Conservation (phyloP, 257 asterid species). For the Apocynum venetum region DNA sequence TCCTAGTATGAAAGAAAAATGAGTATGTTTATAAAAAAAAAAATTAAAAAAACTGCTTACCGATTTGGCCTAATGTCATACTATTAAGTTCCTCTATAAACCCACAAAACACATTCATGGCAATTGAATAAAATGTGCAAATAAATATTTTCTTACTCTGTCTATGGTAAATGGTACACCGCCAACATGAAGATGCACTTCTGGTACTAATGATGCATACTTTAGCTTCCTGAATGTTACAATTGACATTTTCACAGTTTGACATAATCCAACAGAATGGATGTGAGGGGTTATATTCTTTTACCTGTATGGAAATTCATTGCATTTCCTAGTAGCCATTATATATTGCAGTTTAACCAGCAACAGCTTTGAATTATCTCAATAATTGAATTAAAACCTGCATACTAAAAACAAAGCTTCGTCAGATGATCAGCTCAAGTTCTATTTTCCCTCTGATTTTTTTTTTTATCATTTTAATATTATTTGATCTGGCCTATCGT, state of each 20-base stretch:
- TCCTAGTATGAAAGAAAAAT: conserved; percentile 32
- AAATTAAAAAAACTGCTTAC: too few species aligned
- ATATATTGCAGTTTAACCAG: background rate
- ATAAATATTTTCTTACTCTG: conserved; percentile 35
- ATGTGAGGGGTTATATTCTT: background rate
- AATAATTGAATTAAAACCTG: background rate
- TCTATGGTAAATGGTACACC: conserved; percentile 45
- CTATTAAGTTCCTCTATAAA: background rate
- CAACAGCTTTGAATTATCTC: background rate
- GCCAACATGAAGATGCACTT: conserved; percentile 39
- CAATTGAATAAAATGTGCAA: background rate
- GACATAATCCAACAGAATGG: background rate
- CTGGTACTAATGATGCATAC: conserved; percentile 33
- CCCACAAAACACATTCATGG: too few species aligned
- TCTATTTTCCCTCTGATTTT: background rate
- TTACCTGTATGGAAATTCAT: background rate
- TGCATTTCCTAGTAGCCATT: background rate
- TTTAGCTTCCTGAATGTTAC: conserved; percentile 41
- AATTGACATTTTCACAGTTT: background rate
- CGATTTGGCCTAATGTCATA: too few species aligned
- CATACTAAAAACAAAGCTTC: background rate
- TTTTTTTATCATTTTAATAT: too few species aligned
- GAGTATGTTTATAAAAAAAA: too few species aligned
- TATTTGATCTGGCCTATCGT: too few species aligned
- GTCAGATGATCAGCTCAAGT: background rate